phyloP scores from a whole-genome alignment of 2,329 filamentous ascomycete species.

The Cryphonectria japonica region DNA sequence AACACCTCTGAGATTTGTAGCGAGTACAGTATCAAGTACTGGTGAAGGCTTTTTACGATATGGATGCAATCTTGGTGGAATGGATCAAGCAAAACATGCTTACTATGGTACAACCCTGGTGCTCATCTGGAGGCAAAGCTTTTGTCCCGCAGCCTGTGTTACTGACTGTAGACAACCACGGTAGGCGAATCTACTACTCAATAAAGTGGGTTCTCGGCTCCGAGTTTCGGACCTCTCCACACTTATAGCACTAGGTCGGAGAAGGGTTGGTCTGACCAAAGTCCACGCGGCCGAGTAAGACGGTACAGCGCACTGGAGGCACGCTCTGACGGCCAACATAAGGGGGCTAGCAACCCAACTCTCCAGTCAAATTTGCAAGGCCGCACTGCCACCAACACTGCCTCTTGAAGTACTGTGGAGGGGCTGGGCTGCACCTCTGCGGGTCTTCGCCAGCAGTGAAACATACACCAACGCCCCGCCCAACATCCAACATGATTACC shows the following conservation, averaged over 20 bases:
- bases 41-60: background rate
- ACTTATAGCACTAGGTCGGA: background rate
- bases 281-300: background rate
- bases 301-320: too few species aligned
- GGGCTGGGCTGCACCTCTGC: background rate
- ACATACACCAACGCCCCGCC: too few species aligned
- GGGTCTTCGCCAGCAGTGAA: background rate
- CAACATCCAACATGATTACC: background rate
- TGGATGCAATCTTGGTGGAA: background rate
- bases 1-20: background rate
- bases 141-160: background rate
- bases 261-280: background rate
- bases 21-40: background rate
- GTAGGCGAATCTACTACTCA: background rate
- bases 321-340: too few species aligned
- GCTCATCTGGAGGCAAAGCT: background rate
- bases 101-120: background rate
- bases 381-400: background rate
- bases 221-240: background rate
- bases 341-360: background rate
- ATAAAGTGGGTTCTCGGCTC: background rate
- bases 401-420: background rate
- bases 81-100: background rate
- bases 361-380: background rate
- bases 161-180: too few species aligned